These are phyloP conservation scores for Penicillium vulpinum DNA, from an alignment of 2,329 filamentous ascomycete species.

Conservation along the genomic window DNA sequence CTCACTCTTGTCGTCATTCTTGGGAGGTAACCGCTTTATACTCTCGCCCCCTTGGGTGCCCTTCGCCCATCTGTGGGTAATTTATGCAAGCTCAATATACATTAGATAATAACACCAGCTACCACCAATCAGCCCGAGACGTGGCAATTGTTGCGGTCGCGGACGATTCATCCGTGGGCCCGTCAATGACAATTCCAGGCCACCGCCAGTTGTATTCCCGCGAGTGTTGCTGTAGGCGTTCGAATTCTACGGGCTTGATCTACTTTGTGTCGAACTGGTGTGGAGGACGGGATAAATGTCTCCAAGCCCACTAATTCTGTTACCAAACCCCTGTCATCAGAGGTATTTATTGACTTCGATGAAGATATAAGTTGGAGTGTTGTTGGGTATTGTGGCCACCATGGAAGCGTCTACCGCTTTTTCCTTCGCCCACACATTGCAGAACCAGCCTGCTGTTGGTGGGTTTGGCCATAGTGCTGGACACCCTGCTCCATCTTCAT, in stretches of 20 bases:
- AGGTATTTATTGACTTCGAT: too few relatives aligned
- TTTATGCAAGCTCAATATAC: not conserved
- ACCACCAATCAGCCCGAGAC: not conserved
- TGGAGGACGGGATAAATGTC: not conserved
- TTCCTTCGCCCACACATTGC: constrained; percentile 34
- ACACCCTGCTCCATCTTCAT: constrained; percentile 6
- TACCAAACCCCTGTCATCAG: too few relatives aligned
- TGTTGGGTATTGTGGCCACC: not conserved
- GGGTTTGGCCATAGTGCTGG: not conserved
- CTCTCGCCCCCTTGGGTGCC: not conserved
- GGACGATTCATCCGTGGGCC: not conserved
- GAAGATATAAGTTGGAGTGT: not conserved
- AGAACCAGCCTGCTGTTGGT: constrained; percentile 10
- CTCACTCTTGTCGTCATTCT: not conserved
- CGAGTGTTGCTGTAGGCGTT: too few relatives aligned
- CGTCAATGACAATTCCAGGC: not conserved
- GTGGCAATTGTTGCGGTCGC: not conserved
- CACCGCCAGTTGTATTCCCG: too few relatives aligned
- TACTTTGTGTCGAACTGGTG: too few relatives aligned
- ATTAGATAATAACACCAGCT: not conserved
- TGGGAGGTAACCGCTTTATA: not conserved
- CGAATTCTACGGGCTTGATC: too few relatives aligned
- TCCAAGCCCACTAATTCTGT: not conserved
- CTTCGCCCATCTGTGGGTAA: not conserved
- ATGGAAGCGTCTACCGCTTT: not conserved